A percentile compares a stretch with the other conserved stretches of the same genome.
Conservation (phyloP, 2,329 filamentous ascomycete species). For the Epichloe elymi region DNA sequence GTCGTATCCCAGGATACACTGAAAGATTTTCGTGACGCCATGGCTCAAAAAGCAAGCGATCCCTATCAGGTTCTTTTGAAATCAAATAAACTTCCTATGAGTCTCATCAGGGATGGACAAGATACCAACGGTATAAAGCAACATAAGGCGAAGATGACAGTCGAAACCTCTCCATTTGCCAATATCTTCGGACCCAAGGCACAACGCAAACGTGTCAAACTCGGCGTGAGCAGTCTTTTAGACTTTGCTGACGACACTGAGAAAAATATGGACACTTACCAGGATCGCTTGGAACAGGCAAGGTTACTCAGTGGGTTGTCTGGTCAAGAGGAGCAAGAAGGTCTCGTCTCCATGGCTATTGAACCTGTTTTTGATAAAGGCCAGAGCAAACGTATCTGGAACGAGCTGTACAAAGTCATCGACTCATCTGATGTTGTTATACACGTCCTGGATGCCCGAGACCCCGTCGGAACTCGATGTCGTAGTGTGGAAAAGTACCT, state of each 20-base stretch:
- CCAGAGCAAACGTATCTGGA: constrained; percentile 92
- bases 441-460: constrained; percentile 83
- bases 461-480: constrained; percentile 83
- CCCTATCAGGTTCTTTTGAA: constrained; percentile 93
- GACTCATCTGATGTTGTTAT: constrained; percentile 93
- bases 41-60: constrained; percentile 79
- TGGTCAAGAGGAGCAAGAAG: constrained; percentile 39
- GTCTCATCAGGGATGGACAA: constrained; percentile 70
- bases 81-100: constrained; percentile 95
- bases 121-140: constrained; percentile 74
- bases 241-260: constrained; percentile 71
- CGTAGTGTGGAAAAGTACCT: constrained; percentile 73
- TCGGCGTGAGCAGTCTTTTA: constrained; percentile 66
- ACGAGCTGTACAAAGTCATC: constrained; percentile 89
- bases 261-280: constrained; percentile 69
- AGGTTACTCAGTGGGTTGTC: constrained; percentile 61
- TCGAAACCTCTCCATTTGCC: constrained; percentile 74
- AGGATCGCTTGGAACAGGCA: constrained; percentile 68
- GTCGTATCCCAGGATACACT: constrained; percentile 82
- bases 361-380: constrained; percentile 90
- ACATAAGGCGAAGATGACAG: constrained; percentile 85
- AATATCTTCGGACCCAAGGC: constrained; percentile 90
- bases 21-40: constrained; percentile 75
- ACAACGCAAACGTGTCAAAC: constrained; percentile 83
- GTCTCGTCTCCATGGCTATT: constrained; percentile 45